Evolutionary conservation across 805 yeast genomes (phyloP).

Genomic region (Torulaspora delbrueckii): DNA sequence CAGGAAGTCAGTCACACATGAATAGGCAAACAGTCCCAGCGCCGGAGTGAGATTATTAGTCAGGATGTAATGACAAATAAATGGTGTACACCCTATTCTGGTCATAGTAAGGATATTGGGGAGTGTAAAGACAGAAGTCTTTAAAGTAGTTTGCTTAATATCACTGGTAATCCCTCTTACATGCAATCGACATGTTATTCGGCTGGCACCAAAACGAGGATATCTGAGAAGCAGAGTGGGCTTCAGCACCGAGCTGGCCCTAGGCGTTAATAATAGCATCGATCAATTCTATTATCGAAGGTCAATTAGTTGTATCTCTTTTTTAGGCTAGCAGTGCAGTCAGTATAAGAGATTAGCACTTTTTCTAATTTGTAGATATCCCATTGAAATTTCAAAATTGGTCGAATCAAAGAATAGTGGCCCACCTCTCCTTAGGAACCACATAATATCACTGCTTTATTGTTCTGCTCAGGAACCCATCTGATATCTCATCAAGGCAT

Average conservation of each 20-base stretch:
- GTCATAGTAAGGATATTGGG: slow-evolving; percentile 84
- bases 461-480: background rate
- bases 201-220: background rate
- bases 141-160: slow-evolving; percentile 32
- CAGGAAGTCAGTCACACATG: slow-evolving; percentile 83
- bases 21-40: slow-evolving; percentile 67
- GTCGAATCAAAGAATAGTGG: no score
- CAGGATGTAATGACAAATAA: slow-evolving; percentile 73
- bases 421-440: background rate
- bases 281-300: background rate
- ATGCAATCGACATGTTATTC: background rate
- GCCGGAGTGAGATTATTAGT: slow-evolving; percentile 61
- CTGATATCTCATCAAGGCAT: background rate
- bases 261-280: slow-evolving; percentile 6
- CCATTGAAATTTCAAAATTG: background rate
- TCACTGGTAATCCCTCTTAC: background rate
- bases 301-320: background rate
- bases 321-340: background rate
- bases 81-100: slow-evolving; percentile 76
- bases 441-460: background rate
- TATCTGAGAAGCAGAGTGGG: slow-evolving; percentile 3
- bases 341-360: background rate
- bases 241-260: slow-evolving; percentile 1
- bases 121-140: slow-evolving; percentile 53
- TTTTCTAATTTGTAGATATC: background rate